Evolutionary conservation across 352 stramenopile genomes (phyloP).

Genomic region (Saprolegnia parasitica): DNA sequence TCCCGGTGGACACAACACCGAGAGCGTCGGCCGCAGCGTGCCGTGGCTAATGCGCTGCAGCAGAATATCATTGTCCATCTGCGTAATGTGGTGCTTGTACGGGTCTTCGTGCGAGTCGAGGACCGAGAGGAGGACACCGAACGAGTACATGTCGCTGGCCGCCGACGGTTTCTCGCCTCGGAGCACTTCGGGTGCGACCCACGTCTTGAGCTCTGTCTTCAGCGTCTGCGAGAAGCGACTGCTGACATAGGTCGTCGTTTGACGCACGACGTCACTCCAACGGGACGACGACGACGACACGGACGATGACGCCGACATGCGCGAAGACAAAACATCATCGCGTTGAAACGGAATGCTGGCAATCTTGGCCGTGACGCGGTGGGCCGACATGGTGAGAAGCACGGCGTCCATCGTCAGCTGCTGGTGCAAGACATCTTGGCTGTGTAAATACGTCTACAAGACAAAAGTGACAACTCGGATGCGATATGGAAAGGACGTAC

Average conservation of each 20-base stretch:
- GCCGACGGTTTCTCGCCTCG: conserved; percentile 10
- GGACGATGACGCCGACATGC: not conserved
- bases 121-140: conserved; percentile 21
- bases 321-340: not conserved
- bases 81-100: conserved; percentile 15
- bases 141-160: conserved; percentile 26
- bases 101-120: conserved; percentile 29
- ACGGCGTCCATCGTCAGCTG: not conserved
- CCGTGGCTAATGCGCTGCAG: conserved; percentile 25
- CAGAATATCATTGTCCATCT: conserved; percentile 14
- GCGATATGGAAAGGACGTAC: not conserved
- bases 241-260: not conserved
- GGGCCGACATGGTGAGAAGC: not conserved
- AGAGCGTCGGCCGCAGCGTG: conserved; percentile 21
- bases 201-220: conserved; percentile 10
- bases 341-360: not conserved
- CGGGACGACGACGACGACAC: not conserved
- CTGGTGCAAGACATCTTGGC: not conserved
- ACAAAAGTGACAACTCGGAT: not conserved
- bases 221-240: not conserved
- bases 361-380: not conserved
- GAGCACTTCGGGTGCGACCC: conserved; percentile 25
- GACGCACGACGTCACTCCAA: not conserved
- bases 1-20: conserved; percentile 16
- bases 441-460: conserved; percentile 12